A percentile compares a stretch with the other conserved stretches of the same genome.
phyloP scores from a whole-genome alignment of 73 alveolate species.

The Paramecium bursaria region DNA sequence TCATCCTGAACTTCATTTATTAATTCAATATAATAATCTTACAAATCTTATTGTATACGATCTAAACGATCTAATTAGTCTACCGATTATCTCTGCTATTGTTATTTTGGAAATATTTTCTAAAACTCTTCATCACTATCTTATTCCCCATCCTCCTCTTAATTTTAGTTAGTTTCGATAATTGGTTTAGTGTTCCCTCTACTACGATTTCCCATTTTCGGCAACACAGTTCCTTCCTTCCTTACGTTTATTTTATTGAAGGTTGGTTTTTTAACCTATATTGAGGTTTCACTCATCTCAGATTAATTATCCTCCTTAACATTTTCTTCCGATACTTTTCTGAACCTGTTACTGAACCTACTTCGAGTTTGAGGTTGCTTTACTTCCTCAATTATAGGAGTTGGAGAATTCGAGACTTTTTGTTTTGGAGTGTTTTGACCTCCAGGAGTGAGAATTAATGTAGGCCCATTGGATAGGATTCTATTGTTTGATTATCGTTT shows the following conservation, averaged over 20 bases:
- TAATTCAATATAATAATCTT: conserved; percentile 32
- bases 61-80: conserved; percentile 27
- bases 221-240: neutral
- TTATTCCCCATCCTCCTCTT: conserved; percentile 53
- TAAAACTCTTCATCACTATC: conserved; percentile 1
- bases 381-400: too few species aligned
- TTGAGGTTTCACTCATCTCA: conserved; percentile 29
- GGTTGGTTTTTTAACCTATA: conserved; percentile 10
- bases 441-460: too few species aligned
- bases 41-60: conserved; percentile 12
- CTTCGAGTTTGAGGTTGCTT: neutral
- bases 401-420: conserved; percentile 14
- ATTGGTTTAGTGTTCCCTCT: conserved; percentile 14
- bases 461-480: too few species aligned
- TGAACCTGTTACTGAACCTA: neutral
- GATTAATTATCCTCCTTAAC: too few species aligned
- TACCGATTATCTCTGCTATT: neutral
- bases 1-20: conserved; percentile 18
- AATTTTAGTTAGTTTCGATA: conserved; percentile 32
- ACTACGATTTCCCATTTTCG: neutral
- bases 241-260: neutral
- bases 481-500: too few species aligned
- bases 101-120: neutral
- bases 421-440: neutral
- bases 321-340: too few species aligned